These are phyloP conservation scores for Talaromyces sp. DNA, from an alignment of 2,329 filamentous ascomycete species.

Conservation along the genomic window DNA sequence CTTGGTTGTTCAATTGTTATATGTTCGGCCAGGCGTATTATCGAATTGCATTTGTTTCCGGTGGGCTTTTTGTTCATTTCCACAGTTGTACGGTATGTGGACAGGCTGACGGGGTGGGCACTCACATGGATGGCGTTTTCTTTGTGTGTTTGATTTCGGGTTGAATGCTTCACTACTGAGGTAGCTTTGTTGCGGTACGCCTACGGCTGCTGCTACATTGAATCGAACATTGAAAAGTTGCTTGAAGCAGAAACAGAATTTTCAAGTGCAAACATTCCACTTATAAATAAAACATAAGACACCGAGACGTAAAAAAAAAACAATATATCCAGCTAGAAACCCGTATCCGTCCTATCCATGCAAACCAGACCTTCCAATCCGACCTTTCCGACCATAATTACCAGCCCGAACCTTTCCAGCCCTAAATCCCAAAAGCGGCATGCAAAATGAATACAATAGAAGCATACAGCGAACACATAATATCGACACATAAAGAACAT, in stretches of 20 bases:
- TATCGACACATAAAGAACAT: neutral
- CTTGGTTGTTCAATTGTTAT: neutral
- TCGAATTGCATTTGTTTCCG: neutral
- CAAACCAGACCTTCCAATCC: neutral
- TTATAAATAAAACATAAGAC: neutral
- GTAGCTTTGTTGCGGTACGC: neutral
- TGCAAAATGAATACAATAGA: neutral
- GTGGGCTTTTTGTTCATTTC: neutral
- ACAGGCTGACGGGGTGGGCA: neutral
- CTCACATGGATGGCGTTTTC: constrained; percentile 1
- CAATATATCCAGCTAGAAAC: constrained; percentile 2
- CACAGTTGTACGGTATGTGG: neutral
- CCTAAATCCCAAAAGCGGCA: neutral
- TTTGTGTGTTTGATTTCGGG: neutral
- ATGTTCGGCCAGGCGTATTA: neutral
- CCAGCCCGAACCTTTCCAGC: neutral
- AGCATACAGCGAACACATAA: neutral
- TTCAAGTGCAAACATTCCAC: neutral
- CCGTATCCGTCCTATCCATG: constrained; percentile 2
- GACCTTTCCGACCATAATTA: neutral
- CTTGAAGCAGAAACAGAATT: too few relatives aligned
- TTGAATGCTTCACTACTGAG: neutral
- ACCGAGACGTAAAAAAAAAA: neutral
- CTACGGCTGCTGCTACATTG: neutral
- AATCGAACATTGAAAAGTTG: neutral